These are phyloP conservation scores for Fereydounia khargensis DNA, from an alignment of 1,284 basidiomycete genomes.

Conservation along the genomic window DNA sequence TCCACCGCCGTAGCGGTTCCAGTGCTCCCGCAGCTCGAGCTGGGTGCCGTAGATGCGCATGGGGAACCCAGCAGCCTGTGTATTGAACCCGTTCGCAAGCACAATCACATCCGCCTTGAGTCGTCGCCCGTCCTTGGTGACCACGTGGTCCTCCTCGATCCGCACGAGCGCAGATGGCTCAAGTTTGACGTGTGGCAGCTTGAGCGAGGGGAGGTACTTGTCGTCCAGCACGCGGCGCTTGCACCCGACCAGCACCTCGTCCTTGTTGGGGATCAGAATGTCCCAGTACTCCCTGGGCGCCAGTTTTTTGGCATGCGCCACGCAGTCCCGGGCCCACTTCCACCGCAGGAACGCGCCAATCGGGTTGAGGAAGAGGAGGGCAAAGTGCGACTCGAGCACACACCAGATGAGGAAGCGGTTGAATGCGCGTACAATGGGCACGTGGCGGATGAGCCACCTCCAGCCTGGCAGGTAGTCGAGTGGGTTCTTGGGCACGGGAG, in stretches of 20 bases:
- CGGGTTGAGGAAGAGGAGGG: constrained; percentile 30
- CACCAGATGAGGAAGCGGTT: constrained; percentile 44
- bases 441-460: constrained; percentile 39
- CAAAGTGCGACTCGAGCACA: constrained; percentile 44
- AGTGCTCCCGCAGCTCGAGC: constrained; percentile 41
- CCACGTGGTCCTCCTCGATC: constrained; percentile 47
- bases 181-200: constrained; percentile 41
- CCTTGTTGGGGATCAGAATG: constrained; percentile 36
- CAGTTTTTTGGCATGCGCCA: constrained; percentile 33
- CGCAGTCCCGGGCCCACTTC: constrained; percentile 36
- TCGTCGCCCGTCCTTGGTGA: constrained; percentile 39
- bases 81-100: constrained; percentile 51
- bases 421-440: constrained; percentile 31
- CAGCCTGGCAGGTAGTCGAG: constrained; percentile 35
- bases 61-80: constrained; percentile 38
- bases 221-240: constrained; percentile 52
- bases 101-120: constrained; percentile 54
- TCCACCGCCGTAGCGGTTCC: constrained; percentile 43
- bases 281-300: constrained; percentile 52
- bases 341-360: constrained; percentile 27
- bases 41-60: constrained; percentile 37
- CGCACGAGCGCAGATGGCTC: constrained; percentile 28
- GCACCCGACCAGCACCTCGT: constrained; percentile 47
- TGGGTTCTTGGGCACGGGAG: constrained; percentile 34
- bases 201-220: constrained; percentile 41